Evolutionary conservation across 306 rosid species (phyloP).

Genomic region (Comarum palustre): DNA sequence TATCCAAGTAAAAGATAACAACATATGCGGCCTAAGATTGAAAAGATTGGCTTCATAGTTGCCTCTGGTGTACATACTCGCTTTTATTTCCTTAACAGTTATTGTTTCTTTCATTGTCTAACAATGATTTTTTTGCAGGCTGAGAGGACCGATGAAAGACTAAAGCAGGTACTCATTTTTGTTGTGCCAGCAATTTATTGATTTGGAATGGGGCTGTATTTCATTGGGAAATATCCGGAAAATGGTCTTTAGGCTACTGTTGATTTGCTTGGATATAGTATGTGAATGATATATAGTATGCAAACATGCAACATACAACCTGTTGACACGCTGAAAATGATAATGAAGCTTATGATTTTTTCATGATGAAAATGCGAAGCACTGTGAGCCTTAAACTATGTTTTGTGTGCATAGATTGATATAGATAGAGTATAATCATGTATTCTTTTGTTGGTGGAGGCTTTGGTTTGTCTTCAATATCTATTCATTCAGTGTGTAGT

Average conservation of each 20-base stretch:
- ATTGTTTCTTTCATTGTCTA: constrained; percentile 7
- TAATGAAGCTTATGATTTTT: not conserved
- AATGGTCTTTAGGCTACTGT: not conserved
- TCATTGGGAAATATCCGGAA: not conserved
- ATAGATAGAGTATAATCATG: not conserved
- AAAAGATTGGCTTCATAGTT: not conserved
- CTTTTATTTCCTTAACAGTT: constrained; percentile 13
- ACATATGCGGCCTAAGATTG: not conserved
- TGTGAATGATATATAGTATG: not conserved
- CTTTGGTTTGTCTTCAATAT: not conserved
- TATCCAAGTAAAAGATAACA: not conserved
- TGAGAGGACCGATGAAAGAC: constrained; percentile 61
- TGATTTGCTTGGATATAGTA: not conserved
- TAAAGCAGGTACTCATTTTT: constrained; percentile 62
- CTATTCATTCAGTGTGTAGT: not conserved
- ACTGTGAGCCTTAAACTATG: not conserved
- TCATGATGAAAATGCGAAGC: not conserved
- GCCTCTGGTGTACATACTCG: constrained; percentile 4
- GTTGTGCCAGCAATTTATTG: constrained; percentile 9
- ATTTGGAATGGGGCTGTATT: not conserved
- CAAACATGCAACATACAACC: not conserved
- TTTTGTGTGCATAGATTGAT: not conserved
- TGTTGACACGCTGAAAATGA: not conserved
- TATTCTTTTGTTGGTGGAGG: not conserved
- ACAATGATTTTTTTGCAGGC: constrained; percentile 50